Percentiles rank a stretch among this genome's conserved stretches.
Conservation (phyloP, 306 rosid genomes). For the Lathyrus aphaca region DNA sequence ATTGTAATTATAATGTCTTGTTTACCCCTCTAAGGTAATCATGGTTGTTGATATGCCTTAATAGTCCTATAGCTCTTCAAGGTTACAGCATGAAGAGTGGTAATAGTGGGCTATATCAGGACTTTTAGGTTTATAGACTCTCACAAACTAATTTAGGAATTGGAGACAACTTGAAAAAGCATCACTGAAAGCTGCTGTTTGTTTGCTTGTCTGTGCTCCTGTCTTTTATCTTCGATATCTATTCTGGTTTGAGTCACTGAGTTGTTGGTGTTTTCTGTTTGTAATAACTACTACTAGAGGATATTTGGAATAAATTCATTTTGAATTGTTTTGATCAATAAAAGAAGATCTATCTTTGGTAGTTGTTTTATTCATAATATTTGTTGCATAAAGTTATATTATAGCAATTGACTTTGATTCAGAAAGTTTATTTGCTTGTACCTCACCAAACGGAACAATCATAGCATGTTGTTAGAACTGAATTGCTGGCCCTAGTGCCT, state of each 20-base stretch:
- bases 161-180: conserved; percentile 8
- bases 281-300: background rate
- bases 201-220: background rate
- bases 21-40: background rate
- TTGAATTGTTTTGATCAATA: background rate
- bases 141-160: background rate
- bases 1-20: conserved; percentile 7
- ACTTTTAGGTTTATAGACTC: background rate
- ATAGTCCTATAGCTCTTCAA: background rate
- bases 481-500: background rate
- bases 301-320: conserved; percentile 19
- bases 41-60: conserved; percentile 2
- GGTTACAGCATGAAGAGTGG: background rate
- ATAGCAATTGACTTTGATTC: background rate
- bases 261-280: conserved; percentile 3
- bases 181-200: background rate
- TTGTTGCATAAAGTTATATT: conserved; percentile 7
- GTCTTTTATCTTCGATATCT: background rate
- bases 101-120: background rate
- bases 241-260: too few species aligned
- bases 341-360: background rate
- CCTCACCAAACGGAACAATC: conserved; percentile 8
- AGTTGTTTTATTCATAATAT: background rate
- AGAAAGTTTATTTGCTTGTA: background rate
- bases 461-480: background rate